phyloP scores from a whole-genome alignment of 148 eudicot genomes.

The Salicornia ramosissima region DNA sequence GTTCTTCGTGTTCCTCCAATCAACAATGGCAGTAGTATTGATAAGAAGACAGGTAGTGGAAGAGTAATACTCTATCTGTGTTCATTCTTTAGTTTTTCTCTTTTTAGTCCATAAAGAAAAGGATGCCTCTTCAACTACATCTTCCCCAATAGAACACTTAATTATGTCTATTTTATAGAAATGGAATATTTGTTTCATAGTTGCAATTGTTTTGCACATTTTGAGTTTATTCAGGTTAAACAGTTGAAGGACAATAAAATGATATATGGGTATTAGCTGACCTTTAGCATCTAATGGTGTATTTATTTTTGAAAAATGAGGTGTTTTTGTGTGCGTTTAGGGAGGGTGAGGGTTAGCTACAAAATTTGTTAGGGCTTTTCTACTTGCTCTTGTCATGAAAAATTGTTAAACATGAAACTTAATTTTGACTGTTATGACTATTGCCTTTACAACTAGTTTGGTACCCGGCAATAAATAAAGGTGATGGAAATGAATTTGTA shows the following conservation, averaged over 20 bases:
- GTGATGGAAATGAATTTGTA: no score
- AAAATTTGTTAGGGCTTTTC: not conserved
- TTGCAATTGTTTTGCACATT: not conserved
- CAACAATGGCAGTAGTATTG: slow-evolving; percentile 29
- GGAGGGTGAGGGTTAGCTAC: not conserved
- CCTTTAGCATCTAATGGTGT: not conserved
- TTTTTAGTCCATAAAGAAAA: not conserved
- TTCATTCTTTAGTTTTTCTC: not conserved
- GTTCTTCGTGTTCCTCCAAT: slow-evolving; percentile 64
- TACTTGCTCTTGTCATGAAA: not conserved
- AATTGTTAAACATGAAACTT: not conserved
- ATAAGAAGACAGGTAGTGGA: slow-evolving; percentile 45
- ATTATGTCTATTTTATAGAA: not conserved
- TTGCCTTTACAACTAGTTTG: not conserved
- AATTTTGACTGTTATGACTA: not conserved
- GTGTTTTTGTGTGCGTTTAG: no score
- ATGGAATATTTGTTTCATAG: not conserved
- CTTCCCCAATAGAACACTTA: not conserved
- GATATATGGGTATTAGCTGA: no score
- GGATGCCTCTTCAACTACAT: not conserved
- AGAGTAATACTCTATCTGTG: slow-evolving; percentile 1
- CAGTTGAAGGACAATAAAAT: no score
- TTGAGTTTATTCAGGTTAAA: not conserved
- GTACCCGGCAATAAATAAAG: no score
- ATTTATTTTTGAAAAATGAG: not conserved